phyloP scores from a whole-genome alignment of 2,329 filamentous ascomycete genomes.

The Botrytis porri region DNA sequence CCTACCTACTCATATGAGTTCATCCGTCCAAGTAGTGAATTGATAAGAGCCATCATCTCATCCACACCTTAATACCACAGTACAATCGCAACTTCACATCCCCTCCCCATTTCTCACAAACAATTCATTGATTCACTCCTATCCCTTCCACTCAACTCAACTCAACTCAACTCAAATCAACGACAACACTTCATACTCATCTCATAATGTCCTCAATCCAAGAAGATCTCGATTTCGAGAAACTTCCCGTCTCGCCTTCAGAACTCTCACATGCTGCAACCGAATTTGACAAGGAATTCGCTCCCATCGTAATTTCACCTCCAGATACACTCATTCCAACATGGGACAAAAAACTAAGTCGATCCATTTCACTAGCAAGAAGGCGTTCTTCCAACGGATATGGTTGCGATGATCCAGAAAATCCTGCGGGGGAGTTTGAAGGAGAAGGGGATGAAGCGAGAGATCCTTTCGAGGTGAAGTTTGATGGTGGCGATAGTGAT shows the following conservation, averaged over 20 bases:
- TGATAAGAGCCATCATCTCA: background rate
- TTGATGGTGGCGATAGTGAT: constrained; percentile 70
- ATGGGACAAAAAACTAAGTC: constrained; percentile 11
- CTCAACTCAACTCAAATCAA: background rate
- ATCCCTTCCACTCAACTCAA: background rate
- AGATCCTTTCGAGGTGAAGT: constrained; percentile 65
- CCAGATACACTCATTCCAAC: constrained; percentile 6
- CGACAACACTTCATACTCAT: background rate
- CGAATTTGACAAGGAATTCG: constrained; percentile 26
- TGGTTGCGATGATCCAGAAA: constrained; percentile 33
- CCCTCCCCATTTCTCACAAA: background rate
- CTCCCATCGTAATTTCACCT: constrained; percentile 23
- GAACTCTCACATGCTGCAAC: background rate
- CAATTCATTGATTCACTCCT: background rate
- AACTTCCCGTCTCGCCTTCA: background rate
- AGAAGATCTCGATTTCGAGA: background rate
- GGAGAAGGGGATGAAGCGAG: constrained; percentile 34
- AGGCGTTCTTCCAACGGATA: constrained; percentile 38
- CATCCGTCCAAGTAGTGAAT: background rate
- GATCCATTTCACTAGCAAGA: constrained; percentile 24
- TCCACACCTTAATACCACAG: background rate
- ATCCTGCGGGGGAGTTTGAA: constrained; percentile 24
- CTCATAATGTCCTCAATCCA: background rate
- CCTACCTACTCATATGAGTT: background rate
- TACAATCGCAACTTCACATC: background rate